These are phyloP conservation scores for Aspergillus texensis DNA, from an alignment of 2,329 filamentous ascomycete genomes.

Conservation along the genomic window DNA sequence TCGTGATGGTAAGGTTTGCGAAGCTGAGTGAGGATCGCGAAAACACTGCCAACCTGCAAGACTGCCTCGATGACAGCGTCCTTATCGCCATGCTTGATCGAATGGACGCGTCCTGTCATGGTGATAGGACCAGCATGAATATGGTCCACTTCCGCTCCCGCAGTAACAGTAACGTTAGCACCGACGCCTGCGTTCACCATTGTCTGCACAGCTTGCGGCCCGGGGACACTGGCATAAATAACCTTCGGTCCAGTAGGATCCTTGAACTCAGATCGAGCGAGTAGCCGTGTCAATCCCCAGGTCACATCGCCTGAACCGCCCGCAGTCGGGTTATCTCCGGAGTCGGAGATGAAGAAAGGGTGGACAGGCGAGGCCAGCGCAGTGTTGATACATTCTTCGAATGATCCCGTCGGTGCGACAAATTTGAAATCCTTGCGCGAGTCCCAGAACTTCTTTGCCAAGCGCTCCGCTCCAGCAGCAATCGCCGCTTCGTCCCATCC, in stretches of 20 bases:
- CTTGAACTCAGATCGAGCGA: slow-evolving; percentile 51
- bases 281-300: slow-evolving; percentile 52
- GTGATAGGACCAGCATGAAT: slow-evolving; percentile 53
- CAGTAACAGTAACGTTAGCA: slow-evolving; percentile 53
- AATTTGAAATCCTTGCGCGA: slow-evolving; percentile 53
- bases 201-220: slow-evolving; percentile 45
- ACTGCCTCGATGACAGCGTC: slow-evolving; percentile 54
- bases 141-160: slow-evolving; percentile 54
- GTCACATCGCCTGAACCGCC: slow-evolving; percentile 59
- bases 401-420: slow-evolving; percentile 54
- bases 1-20: slow-evolving; percentile 60
- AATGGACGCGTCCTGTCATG: slow-evolving; percentile 54
- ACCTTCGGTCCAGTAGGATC: slow-evolving; percentile 42
- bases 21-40: slow-evolving; percentile 55
- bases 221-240: slow-evolving; percentile 58
- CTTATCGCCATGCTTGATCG: slow-evolving; percentile 54
- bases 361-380: slow-evolving; percentile 45
- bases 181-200: slow-evolving; percentile 52
- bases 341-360: slow-evolving; percentile 60
- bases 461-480: slow-evolving; percentile 44
- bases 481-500: slow-evolving; percentile 52
- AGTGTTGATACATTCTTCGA: slow-evolving; percentile 51
- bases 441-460: slow-evolving; percentile 54
- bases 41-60: slow-evolving; percentile 54
- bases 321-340: slow-evolving; percentile 59